These are phyloP conservation scores for Nigrospora oryzae DNA, from an alignment of 2,329 filamentous ascomycete genomes.

Conservation along the genomic window DNA sequence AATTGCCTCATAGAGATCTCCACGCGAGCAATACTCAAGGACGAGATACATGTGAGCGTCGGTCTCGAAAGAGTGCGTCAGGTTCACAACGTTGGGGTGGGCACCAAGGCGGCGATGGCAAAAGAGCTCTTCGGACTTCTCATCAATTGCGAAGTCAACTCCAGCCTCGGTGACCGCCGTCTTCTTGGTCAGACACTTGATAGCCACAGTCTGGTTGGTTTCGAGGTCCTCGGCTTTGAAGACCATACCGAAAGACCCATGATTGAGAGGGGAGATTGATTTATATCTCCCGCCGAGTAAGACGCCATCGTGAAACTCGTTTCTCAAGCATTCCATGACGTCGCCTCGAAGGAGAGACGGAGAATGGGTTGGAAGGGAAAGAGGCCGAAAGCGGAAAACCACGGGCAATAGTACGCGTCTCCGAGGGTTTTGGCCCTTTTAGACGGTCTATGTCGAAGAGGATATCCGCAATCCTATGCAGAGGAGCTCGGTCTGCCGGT, in stretches of 20 bases:
- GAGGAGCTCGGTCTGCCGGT: neutral
- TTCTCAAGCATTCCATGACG: conserved; percentile 77
- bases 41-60: conserved; percentile 85
- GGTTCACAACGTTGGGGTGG: conserved; percentile 90
- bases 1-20: conserved; percentile 96
- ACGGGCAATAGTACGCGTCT: conserved; percentile 17
- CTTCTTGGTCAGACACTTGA: conserved; percentile 93
- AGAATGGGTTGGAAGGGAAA: conserved; percentile 23
- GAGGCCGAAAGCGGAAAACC: conserved; percentile 13
- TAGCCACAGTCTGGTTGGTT: conserved; percentile 75
- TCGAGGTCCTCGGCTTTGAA: conserved; percentile 78
- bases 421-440: conserved; percentile 11
- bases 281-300: conserved; percentile 83
- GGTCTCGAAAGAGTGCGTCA: conserved; percentile 87
- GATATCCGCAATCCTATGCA: neutral
- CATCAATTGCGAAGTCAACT: conserved; percentile 65
- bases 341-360: conserved; percentile 21
- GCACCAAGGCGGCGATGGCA: conserved; percentile 71
- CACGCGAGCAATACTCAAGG: conserved; percentile 89
- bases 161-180: conserved; percentile 51
- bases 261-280: conserved; percentile 90
- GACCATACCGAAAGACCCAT: conserved; percentile 98
- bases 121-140: conserved; percentile 70
- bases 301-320: conserved; percentile 70
- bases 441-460: conserved; percentile 17